phyloP scores from a whole-genome alignment of 305 asterid genomes.

The Fraxinus nigra region DNA sequence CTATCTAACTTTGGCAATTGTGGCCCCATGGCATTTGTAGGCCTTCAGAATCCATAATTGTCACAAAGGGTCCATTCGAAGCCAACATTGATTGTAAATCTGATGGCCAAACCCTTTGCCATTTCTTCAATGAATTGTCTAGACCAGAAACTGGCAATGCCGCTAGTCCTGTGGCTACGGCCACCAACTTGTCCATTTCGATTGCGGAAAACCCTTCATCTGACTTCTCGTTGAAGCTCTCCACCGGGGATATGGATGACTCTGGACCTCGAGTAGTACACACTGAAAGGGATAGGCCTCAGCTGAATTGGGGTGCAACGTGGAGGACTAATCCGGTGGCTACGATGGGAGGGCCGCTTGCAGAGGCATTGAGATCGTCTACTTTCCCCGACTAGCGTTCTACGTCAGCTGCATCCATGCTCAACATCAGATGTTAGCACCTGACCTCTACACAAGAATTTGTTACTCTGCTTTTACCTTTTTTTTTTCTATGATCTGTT shows the following conservation, averaged over 20 bases:
- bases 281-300: conserved; percentile 34
- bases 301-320: conserved; percentile 34
- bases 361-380: conserved; percentile 78
- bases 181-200: conserved; percentile 62
- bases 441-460: conserved; percentile 3
- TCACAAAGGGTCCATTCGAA: conserved; percentile 34
- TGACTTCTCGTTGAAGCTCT: conserved; percentile 74
- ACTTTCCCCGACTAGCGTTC: conserved; percentile 64
- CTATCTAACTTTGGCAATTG: not conserved
- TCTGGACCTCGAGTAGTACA: conserved; percentile 11
- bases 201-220: conserved; percentile 57
- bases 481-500: not conserved
- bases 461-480: not conserved
- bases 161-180: conserved; percentile 25
- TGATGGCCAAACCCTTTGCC: conserved; percentile 47
- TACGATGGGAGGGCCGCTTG: conserved; percentile 90
- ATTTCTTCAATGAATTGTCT: conserved; percentile 78
- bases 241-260: conserved; percentile 49
- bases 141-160: conserved; percentile 41
- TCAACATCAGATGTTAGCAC: conserved; percentile 43
- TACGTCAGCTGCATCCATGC: conserved; percentile 35
- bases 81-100: conserved; percentile 32
- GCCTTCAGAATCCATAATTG: conserved; percentile 37
- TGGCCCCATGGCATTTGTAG: conserved; percentile 36
- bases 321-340: conserved; percentile 50